Evolutionary conservation across 345 rosid genomes (phyloP), one percentile per base, ranked within the genome.

Genomic region (Durio zibethinus): DNA sequence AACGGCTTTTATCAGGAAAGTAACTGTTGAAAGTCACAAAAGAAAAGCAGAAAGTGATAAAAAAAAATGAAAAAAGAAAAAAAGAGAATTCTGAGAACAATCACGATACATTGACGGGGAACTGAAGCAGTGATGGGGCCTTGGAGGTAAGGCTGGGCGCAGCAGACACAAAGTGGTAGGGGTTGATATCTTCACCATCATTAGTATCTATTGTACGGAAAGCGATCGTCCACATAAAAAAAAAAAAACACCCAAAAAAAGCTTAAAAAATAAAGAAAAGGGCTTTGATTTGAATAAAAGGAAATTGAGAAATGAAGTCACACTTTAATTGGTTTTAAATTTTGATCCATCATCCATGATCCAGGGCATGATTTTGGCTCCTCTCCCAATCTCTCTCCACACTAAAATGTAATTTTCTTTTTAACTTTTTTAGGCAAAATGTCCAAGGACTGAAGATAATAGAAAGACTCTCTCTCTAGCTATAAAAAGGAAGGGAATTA

Each of bases 401-500:
- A 10, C 7, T 12, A 29, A 33, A 43, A 48, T 16, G 27, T 15
- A 59, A 45, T 45, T 40, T 15, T 10, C 3, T 16, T 75, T 21
- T 23, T 21, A 59, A 18, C 74, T 60, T 52, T 65, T 59, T 77
- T 53, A 65, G 78, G 53, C 10, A 68, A 75, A 53, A 75, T n/a
- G 57, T 40, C 7, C 18, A 23, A 45, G 60, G 50, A 67, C 29
- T 12, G 71, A 52, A 35, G 59, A 54, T 71, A 47, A 72, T 61
- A 50, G 11, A 25, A 20, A 47, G 10, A 10, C 31, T 53, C 29
- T 50, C 63, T 80, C 76, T 81, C 70, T 40, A 40, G 43, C 86
- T 81, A 83, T 81, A 83, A 81, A 83, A 79, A 76, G 86, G 84
- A 77, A 77, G 67, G 69, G 4, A 38, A 38, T 0, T 4, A 38